Conservation (phyloP, 2,329 filamentous ascomycete species). For the Fusarium piperis region DNA sequence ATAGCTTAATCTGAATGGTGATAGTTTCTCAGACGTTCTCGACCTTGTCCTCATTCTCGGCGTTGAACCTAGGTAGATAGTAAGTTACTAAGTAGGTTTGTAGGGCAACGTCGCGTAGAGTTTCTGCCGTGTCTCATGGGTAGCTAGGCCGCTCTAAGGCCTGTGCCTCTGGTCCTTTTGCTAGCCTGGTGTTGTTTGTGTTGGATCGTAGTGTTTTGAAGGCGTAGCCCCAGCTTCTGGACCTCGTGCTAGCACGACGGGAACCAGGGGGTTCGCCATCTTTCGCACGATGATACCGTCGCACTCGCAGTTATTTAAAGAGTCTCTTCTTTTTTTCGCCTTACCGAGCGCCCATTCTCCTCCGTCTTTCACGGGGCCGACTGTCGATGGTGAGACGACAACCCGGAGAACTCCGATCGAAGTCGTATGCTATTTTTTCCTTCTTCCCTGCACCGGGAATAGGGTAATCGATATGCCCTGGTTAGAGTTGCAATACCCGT, state of each 20-base stretch:
- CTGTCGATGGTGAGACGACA: slow-evolving; percentile 1
- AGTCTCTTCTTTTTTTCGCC: neutral
- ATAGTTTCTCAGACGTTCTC: slow-evolving; percentile 19
- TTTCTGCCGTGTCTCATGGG: neutral
- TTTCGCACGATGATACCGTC: slow-evolving; percentile 16
- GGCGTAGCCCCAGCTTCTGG: neutral
- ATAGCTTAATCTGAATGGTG: slow-evolving; percentile 38
- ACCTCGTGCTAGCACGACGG: neutral
- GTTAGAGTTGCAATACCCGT: neutral
- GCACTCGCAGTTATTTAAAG: neutral
- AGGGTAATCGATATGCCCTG: neutral
- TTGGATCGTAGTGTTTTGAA: neutral
- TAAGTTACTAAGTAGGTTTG: neutral
- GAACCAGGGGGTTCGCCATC: neutral
- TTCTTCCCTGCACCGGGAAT: neutral
- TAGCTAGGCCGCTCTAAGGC: neutral
- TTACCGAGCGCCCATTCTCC: neutral
- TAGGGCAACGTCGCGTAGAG: slow-evolving; percentile 1
- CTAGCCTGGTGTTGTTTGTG: neutral
- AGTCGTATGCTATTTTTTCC: neutral
- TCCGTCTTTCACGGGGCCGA: neutral
- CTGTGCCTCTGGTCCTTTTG: slow-evolving; percentile 1
- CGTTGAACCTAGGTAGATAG: neutral
- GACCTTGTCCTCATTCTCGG: neutral
- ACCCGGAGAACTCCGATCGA: slow-evolving; percentile 4